These are phyloP conservation scores for Vigna reflexopilosa DNA, from an alignment of 306 rosid species.

Conservation along the genomic window DNA sequence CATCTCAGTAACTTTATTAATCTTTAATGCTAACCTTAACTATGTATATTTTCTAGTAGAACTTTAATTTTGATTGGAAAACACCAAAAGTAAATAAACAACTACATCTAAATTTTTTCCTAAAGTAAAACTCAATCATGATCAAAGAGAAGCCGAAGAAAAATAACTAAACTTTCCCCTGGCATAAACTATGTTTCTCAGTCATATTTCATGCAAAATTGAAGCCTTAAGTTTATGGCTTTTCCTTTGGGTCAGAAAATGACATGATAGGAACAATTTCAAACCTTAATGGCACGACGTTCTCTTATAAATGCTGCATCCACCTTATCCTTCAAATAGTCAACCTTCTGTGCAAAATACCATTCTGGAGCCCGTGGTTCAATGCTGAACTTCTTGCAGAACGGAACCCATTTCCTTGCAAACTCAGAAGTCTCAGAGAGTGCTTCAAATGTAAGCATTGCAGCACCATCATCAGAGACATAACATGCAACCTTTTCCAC, in stretches of 20 bases:
- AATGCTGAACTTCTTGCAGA: slow-evolving; percentile 78
- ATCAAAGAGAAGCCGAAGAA: not conserved
- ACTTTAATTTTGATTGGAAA: not conserved
- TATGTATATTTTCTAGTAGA: not conserved
- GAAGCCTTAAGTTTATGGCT: not conserved
- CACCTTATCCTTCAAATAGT: slow-evolving; percentile 81
- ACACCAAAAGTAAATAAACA: not conserved
- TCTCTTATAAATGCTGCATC: slow-evolving; percentile 77
- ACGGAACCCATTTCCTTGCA: slow-evolving; percentile 97
- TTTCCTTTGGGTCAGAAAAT: slow-evolving; percentile 18
- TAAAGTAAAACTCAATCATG: not conserved
- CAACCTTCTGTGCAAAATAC: slow-evolving; percentile 86
- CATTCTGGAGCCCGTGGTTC: slow-evolving; percentile 97
- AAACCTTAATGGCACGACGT: slow-evolving; percentile 91
- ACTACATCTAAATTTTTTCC: not conserved
- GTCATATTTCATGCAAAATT: not conserved
- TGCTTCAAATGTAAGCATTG: slow-evolving; percentile 96
- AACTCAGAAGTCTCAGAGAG: slow-evolving; percentile 95
- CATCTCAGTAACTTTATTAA: not conserved
- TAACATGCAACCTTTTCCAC: slow-evolving; percentile 92
- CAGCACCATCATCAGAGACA: slow-evolving; percentile 96
- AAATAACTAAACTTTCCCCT: slow-evolving; percentile 14
- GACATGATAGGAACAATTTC: slow-evolving; percentile 17
- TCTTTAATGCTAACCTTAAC: not conserved
- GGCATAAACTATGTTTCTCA: not conserved